These are phyloP conservation scores for Podosphaera fusca DNA, from an alignment of 2,329 filamentous ascomycete species.

Conservation along the genomic window DNA sequence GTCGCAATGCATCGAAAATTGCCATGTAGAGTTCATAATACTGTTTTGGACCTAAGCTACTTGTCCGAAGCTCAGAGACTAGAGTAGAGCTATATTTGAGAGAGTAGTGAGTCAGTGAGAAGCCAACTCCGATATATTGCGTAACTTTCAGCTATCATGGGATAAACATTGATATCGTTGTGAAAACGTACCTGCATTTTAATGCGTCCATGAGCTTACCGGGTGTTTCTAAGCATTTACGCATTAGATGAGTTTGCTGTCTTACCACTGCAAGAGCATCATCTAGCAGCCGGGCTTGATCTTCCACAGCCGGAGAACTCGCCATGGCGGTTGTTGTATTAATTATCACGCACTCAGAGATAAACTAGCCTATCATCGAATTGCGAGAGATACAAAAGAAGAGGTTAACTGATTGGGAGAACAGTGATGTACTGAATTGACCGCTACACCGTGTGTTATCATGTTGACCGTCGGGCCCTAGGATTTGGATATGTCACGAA, in stretches of 20 bases:
- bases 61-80: slow-evolving; percentile 93
- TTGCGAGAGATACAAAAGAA: too few species aligned
- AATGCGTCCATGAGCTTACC: slow-evolving; percentile 99
- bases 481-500: too few species aligned
- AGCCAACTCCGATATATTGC: not conserved
- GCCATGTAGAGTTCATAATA: slow-evolving; percentile 99
- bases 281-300: slow-evolving; percentile 81
- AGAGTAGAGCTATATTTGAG: slow-evolving; percentile 54
- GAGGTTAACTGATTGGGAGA: too few species aligned
- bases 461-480: too few species aligned
- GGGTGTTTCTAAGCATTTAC: slow-evolving; percentile 87
- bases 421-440: too few species aligned
- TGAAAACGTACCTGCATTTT: slow-evolving; percentile 76
- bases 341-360: not conserved
- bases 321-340: slow-evolving; percentile 19
- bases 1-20: slow-evolving; percentile 90
- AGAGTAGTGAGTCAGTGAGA: slow-evolving; percentile 11
- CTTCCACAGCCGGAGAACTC: slow-evolving; percentile 42
- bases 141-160: slow-evolving; percentile 1
- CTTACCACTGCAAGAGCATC: slow-evolving; percentile 91
- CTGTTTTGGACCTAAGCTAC: slow-evolving; percentile 92
- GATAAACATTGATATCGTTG: not conserved
- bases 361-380: too few species aligned
- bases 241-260: slow-evolving; percentile 92
- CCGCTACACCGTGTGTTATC: too few species aligned